A percentile compares a stretch with the other conserved stretches of the same genome.
phyloP scores from a whole-genome alignment of 2,329 filamentous ascomycete species.

The Neopestalotiopsis rosae region DNA sequence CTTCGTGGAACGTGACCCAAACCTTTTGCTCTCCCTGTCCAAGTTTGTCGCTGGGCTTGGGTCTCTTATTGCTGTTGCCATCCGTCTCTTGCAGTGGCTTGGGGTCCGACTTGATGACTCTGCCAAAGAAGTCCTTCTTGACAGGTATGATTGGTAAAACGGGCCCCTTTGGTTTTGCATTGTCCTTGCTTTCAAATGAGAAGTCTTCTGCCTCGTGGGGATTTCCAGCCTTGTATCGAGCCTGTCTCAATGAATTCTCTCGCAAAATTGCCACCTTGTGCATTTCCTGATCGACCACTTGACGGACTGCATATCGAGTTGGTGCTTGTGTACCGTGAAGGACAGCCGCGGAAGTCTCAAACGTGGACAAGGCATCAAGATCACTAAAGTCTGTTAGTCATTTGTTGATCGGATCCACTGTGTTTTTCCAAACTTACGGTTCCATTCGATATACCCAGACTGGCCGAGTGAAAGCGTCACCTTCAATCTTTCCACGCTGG shows the following conservation, averaged over 20 bases:
- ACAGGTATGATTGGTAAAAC: constrained; percentile 38
- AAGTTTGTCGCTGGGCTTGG: constrained; percentile 27
- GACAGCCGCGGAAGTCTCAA: constrained; percentile 68
- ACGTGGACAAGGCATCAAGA: constrained; percentile 80
- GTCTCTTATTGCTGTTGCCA: constrained; percentile 36
- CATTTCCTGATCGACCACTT: constrained; percentile 91
- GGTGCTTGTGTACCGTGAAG: constrained; percentile 66
- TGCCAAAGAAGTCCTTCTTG: constrained; percentile 47
- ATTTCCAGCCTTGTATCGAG: constrained; percentile 64
- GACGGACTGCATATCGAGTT: constrained; percentile 89
- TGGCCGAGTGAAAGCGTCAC: constrained; percentile 64
- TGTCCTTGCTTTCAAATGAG: constrained; percentile 46
- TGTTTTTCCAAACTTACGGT: constrained; percentile 65
- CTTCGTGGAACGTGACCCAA: constrained; percentile 80
- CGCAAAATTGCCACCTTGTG: constrained; percentile 72
- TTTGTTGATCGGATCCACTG: background rate
- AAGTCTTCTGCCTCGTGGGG: constrained; percentile 28
- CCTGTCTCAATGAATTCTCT: constrained; percentile 69
- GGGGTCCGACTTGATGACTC: constrained; percentile 39
- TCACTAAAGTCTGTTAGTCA: constrained; percentile 45
- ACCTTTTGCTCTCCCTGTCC: constrained; percentile 58
- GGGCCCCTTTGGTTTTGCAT: constrained; percentile 40
- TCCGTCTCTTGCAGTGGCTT: constrained; percentile 42
- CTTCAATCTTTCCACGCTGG: constrained; percentile 80
- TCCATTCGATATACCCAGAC: constrained; percentile 94